Conservation (phyloP, 257 asterid genomes). For the Striga asiatica region DNA sequence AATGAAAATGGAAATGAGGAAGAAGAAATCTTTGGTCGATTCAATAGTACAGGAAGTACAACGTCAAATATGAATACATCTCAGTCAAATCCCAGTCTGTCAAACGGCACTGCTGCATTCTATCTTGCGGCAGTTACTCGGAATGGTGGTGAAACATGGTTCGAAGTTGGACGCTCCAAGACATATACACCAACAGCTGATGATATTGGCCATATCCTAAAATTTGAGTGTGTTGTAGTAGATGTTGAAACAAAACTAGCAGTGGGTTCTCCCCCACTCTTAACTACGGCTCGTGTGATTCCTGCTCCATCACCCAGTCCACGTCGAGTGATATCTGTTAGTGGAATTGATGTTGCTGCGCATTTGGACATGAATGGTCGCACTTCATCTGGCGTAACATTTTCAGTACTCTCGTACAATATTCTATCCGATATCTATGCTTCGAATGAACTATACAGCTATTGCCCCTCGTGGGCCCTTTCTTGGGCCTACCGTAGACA, state of each 20-base stretch:
- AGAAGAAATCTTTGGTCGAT: no score
- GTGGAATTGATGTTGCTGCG: conserved; percentile 53
- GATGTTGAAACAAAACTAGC: conserved; percentile 60
- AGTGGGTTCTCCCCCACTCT: conserved; percentile 57
- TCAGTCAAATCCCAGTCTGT: no score
- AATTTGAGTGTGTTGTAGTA: conserved; percentile 80
- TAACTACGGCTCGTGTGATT: conserved; percentile 59
- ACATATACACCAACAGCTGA: conserved; percentile 87
- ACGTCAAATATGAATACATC: no score
- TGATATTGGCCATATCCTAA: conserved; percentile 84
- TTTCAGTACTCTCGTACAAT: conserved; percentile 92
- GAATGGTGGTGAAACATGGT: conserved; percentile 88
- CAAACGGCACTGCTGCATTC: no score
- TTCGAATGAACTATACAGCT: conserved; percentile 58
- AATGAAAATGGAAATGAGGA: no score
- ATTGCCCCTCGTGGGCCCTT: conserved; percentile 98
- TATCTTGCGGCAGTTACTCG: no score
- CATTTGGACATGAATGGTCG: conserved; percentile 56
- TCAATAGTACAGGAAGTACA: no score
- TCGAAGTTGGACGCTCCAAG: conserved; percentile 78
- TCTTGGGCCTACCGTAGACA: conserved; percentile 96
- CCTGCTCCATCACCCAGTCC: conserved; percentile 98
- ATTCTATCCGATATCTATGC: conserved; percentile 73
- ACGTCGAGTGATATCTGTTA: conserved; percentile 67
- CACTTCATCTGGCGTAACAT: conserved; percentile 54